phyloP scores from a whole-genome alignment of 495 filamentous ascomycete species.

The Penicillium desertorum region DNA sequence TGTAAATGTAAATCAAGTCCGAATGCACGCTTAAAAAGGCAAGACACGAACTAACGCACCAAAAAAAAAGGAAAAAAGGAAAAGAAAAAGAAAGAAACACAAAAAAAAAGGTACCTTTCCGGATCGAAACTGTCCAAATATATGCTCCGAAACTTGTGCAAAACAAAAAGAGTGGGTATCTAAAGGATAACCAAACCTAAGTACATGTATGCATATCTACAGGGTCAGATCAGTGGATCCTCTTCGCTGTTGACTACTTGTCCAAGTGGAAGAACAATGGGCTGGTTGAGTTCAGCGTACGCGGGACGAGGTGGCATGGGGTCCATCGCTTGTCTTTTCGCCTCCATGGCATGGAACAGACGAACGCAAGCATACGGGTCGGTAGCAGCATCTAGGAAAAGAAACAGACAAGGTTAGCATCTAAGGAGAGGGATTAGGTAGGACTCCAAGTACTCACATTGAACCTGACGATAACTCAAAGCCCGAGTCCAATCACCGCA shows the following conservation, averaged over 20 bases:
- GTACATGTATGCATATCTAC: conserved; percentile 9
- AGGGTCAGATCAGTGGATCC: conserved; percentile 3
- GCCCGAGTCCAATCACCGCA: conserved; percentile 67
- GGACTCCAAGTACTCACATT: conserved; percentile 54
- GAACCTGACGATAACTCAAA: conserved; percentile 64
- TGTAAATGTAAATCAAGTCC: neutral
- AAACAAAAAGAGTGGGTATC: conserved; percentile 1
- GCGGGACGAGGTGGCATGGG: conserved; percentile 69
- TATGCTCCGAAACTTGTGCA: neutral
- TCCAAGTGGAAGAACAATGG: conserved; percentile 44
- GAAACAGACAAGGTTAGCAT: conserved; percentile 1
- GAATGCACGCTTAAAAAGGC: neutral
- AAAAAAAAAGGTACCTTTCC: too few relatives aligned
- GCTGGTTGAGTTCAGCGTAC: conserved; percentile 62
- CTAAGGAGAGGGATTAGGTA: neutral
- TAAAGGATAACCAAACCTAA: conserved; percentile 3
- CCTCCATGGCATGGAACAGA: conserved; percentile 67
- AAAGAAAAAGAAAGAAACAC: neutral
- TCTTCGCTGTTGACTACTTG: conserved; percentile 10
- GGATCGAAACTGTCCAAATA: neutral
- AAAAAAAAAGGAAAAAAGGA: neutral
- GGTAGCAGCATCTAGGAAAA: conserved; percentile 66
- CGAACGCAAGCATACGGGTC: conserved; percentile 81
- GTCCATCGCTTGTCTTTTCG: conserved; percentile 59
- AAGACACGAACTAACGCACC: too few relatives aligned